A percentile compares a stretch with the other conserved stretches of the same genome.
These are phyloP conservation scores for barley (Hordeum vulgare) DNA, from an alignment of 176 grass and related monocot species.

Conservation along the genomic window DNA sequence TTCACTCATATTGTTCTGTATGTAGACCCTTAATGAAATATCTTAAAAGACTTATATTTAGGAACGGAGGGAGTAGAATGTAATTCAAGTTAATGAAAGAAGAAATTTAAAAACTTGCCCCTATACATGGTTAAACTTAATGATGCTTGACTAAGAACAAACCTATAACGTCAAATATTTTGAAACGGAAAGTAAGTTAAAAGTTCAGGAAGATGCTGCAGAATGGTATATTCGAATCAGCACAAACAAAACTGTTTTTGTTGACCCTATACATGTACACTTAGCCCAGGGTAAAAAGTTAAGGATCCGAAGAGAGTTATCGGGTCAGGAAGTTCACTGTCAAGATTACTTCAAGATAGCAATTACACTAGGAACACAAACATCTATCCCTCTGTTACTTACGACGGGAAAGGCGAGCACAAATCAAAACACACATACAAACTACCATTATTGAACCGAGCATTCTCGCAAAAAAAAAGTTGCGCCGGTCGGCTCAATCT, in stretches of 20 bases:
- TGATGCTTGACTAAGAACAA: neutral
- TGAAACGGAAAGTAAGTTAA: neutral
- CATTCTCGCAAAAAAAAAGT: conserved; percentile 45
- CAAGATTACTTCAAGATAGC: conserved; percentile 1
- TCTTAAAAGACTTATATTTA: too few species aligned
- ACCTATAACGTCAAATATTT: neutral
- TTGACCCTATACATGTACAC: conserved; percentile 35
- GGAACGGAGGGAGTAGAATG: too few species aligned
- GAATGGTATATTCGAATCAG: neutral
- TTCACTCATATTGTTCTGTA: too few species aligned
- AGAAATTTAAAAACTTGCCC: neutral
- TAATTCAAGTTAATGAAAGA: neutral
- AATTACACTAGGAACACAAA: conserved; percentile 37
- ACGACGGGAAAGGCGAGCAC: neutral
- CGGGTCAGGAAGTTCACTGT: neutral
- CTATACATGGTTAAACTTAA: too few species aligned
- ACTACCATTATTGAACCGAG: conserved; percentile 36
- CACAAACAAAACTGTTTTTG: conserved; percentile 12
- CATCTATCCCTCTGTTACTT: conserved; percentile 21
- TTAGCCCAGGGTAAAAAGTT: conserved; percentile 13
- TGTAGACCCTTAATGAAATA: too few species aligned
- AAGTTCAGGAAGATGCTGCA: neutral
- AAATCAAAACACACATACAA: conserved; percentile 14
- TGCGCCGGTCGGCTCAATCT: conserved; percentile 38
- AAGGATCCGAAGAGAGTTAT: neutral